Conservation (phyloP, 2,329 filamentous ascomycete species). For the Drechslerella coelobrocha region DNA sequence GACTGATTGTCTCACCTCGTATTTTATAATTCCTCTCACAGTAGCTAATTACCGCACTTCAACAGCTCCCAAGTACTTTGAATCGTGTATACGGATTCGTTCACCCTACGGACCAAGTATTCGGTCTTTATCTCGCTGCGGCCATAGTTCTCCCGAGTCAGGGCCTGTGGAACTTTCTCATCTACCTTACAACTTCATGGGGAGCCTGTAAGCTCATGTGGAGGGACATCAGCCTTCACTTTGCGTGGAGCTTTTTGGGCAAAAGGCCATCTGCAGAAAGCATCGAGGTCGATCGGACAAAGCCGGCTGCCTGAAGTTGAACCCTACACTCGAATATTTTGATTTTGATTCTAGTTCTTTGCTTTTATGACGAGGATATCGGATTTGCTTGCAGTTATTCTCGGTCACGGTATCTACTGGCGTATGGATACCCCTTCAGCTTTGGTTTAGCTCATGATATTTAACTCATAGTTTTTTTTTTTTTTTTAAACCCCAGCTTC, state of each 20-base stretch:
- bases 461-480: too few relatives aligned
- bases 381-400: slow-evolving; percentile 11
- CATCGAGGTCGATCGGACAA: slow-evolving; percentile 28
- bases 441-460: neutral
- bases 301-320: slow-evolving; percentile 17
- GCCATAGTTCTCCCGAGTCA: slow-evolving; percentile 79
- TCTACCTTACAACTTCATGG: slow-evolving; percentile 76
- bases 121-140: slow-evolving; percentile 72
- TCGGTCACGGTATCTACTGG: neutral
- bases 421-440: slow-evolving; percentile 37
- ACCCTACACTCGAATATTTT: too few relatives aligned
- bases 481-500: neutral
- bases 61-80: slow-evolving; percentile 70
- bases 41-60: slow-evolving; percentile 22
- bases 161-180: slow-evolving; percentile 82
- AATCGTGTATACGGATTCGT: slow-evolving; percentile 77
- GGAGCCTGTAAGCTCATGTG: slow-evolving; percentile 66
- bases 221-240: slow-evolving; percentile 56
- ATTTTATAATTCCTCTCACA: neutral
- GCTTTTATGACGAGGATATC: neutral
- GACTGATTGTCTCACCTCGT: neutral
- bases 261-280: slow-evolving; percentile 43
- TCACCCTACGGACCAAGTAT: slow-evolving; percentile 63
- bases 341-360: slow-evolving; percentile 14
- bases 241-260: slow-evolving; percentile 21